Conservation (phyloP, 2,329 filamentous ascomycete species). For the Cladosporium colombiae region DNA sequence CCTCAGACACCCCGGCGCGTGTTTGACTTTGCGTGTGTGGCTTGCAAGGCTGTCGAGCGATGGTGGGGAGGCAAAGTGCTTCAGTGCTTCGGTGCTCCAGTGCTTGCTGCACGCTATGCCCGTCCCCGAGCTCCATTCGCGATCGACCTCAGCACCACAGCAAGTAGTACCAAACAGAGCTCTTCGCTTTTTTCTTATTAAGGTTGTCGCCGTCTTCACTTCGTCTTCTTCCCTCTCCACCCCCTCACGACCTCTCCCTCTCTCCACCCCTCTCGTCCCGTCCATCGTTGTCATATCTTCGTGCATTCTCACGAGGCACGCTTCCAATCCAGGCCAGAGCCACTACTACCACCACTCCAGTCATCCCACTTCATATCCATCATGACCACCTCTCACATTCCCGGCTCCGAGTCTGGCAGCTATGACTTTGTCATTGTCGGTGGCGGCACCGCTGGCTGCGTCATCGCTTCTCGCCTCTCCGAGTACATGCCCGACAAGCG, state of each 20-base stretch:
- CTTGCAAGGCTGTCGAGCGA: background rate
- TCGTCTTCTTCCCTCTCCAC: slow-evolving; percentile 1
- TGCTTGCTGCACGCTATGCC: background rate
- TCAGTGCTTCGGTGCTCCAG: background rate
- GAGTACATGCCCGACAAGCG: slow-evolving; percentile 81
- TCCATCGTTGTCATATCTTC: slow-evolving; percentile 8
- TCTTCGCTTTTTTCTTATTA: slow-evolving; percentile 8
- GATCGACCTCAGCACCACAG: background rate
- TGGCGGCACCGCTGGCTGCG: slow-evolving; percentile 83
- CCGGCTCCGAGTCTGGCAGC: slow-evolving; percentile 62
- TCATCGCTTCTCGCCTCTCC: slow-evolving; percentile 75
- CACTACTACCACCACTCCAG: background rate
- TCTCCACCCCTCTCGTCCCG: slow-evolving; percentile 13
- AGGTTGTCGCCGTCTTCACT: slow-evolving; percentile 8
- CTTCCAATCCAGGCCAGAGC: background rate
- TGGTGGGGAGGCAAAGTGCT: slow-evolving; percentile 4
- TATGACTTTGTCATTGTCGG: slow-evolving; percentile 87
- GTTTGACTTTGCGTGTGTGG: slow-evolving; percentile 5
- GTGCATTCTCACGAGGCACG: background rate
- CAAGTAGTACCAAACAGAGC: background rate
- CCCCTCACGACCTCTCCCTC: slow-evolving; percentile 6
- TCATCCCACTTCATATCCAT: slow-evolving; percentile 31
- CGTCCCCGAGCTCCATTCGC: background rate
- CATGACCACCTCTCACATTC: slow-evolving; percentile 70
- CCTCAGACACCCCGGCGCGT: background rate